A percentile compares a stretch with the other conserved stretches of the same genome.
phyloP scores from a whole-genome alignment of 495 filamentous ascomycete species.

The Annulohypoxylon bovei region DNA sequence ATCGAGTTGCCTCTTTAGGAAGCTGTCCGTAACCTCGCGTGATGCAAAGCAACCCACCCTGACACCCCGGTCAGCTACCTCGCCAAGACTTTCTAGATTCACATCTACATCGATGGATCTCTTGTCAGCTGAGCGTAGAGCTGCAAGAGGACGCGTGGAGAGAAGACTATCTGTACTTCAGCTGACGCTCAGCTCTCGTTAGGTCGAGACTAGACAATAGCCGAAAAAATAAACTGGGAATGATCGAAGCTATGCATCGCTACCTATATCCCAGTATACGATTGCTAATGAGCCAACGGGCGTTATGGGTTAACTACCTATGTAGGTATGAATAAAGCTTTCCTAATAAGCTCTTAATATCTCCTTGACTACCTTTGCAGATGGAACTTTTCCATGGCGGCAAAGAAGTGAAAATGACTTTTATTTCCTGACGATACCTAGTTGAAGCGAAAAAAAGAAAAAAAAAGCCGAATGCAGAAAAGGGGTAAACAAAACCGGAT shows the following conservation, averaged over 20 bases:
- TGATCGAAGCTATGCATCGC: neutral
- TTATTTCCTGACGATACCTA: too few relatives aligned
- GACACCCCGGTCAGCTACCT: neutral
- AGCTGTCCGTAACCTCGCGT: neutral
- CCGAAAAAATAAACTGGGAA: neutral
- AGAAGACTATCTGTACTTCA: neutral
- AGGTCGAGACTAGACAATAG: neutral
- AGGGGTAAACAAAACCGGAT: too few relatives aligned
- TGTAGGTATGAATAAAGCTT: too few relatives aligned
- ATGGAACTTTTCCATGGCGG: too few relatives aligned
- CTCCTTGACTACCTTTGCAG: too few relatives aligned
- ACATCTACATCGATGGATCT: neutral
- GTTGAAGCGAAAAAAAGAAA: too few relatives aligned
- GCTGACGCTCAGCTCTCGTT: neutral
- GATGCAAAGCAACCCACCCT: slow-evolving; percentile 6
- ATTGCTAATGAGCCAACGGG: too few relatives aligned
- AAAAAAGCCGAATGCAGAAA: too few relatives aligned
- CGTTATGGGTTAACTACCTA: too few relatives aligned
- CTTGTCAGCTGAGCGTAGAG: slow-evolving; percentile 2
- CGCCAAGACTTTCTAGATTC: slow-evolving; percentile 3
- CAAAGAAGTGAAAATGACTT: too few relatives aligned
- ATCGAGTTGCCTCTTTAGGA: slow-evolving; percentile 25
- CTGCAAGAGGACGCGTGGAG: neutral
- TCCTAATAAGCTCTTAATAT: too few relatives aligned
- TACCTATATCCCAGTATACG: neutral